These are phyloP conservation scores for Colletotrichum cereale DNA, from an alignment of 2,329 filamentous ascomycete genomes.

Conservation along the genomic window DNA sequence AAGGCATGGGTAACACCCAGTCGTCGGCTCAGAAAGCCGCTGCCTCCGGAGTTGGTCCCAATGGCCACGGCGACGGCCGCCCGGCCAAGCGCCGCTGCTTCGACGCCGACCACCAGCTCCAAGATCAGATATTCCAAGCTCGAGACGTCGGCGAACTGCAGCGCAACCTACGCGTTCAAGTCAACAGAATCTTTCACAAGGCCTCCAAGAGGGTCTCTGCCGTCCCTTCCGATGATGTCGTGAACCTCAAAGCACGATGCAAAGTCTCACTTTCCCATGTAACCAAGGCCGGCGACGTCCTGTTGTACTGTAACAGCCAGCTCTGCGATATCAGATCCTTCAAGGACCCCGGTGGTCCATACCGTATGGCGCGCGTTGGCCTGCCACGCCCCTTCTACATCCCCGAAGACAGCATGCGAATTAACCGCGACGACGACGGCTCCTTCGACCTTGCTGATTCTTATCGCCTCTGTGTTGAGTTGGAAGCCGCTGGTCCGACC, in stretches of 20 bases:
- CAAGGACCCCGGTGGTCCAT: slow-evolving; percentile 60
- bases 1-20: slow-evolving; percentile 60
- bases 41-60: slow-evolving; percentile 48
- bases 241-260: slow-evolving; percentile 56
- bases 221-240: slow-evolving; percentile 44
- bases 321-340: slow-evolving; percentile 65
- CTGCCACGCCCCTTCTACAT: slow-evolving; percentile 64
- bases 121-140: slow-evolving; percentile 52
- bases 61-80: slow-evolving; percentile 54
- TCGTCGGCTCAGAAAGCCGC: slow-evolving; percentile 54
- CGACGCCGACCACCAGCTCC: slow-evolving; percentile 46
- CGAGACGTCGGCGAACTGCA: slow-evolving; percentile 49
- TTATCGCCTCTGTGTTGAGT: slow-evolving; percentile 65
- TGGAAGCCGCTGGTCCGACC: slow-evolving; percentile 62
- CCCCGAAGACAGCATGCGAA: slow-evolving; percentile 63
- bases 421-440: slow-evolving; percentile 61
- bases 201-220: slow-evolving; percentile 46
- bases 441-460: slow-evolving; percentile 62
- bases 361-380: slow-evolving; percentile 62
- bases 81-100: slow-evolving; percentile 65
- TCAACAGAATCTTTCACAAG: slow-evolving; percentile 65
- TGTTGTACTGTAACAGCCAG: slow-evolving; percentile 67
- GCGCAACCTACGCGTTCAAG: slow-evolving; percentile 63
- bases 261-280: slow-evolving; percentile 56
- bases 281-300: slow-evolving; percentile 21